Evolutionary conservation across 1,284 basidiomycete genomes (phyloP).

Genomic region (Moesziomyces parantarcticus): DNA sequence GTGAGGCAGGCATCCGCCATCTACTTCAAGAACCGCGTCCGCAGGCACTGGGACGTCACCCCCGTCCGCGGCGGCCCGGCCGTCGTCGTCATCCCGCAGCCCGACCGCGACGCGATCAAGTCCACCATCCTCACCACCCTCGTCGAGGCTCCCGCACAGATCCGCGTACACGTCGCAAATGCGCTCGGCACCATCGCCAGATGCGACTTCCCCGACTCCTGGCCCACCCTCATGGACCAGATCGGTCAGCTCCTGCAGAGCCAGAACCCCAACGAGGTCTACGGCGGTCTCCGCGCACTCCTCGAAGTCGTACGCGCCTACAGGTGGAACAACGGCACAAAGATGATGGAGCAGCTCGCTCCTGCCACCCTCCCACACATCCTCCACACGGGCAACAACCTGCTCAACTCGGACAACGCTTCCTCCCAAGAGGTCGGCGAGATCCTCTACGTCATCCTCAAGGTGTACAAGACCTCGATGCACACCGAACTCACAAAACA

Average conservation of each 20-base stretch:
- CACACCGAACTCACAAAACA: slow-evolving; percentile 57
- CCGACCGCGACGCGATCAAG: slow-evolving; percentile 55
- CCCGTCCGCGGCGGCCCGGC: slow-evolving; percentile 20
- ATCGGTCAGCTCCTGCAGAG: slow-evolving; percentile 56
- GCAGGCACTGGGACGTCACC: slow-evolving; percentile 57
- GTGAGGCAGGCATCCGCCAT: slow-evolving; percentile 64
- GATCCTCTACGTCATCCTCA: slow-evolving; percentile 63
- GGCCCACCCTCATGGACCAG: slow-evolving; percentile 62
- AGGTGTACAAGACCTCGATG: slow-evolving; percentile 66
- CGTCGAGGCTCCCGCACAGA: slow-evolving; percentile 45
- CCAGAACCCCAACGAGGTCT: slow-evolving; percentile 47
- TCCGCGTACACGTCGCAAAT: slow-evolving; percentile 58
- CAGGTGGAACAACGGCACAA: slow-evolving; percentile 58
- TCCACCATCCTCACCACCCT: slow-evolving; percentile 53
- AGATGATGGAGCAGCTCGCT: slow-evolving; percentile 60
- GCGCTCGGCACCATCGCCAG: slow-evolving; percentile 56
- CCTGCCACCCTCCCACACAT: slow-evolving; percentile 59
- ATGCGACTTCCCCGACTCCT: slow-evolving; percentile 60
- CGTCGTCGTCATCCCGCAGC: slow-evolving; percentile 36
- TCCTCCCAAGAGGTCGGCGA: slow-evolving; percentile 57
- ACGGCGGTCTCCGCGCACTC: slow-evolving; percentile 61
- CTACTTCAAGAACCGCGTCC: slow-evolving; percentile 66
- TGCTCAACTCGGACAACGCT: slow-evolving; percentile 56
- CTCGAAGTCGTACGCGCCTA: slow-evolving; percentile 63
- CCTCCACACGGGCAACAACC: slow-evolving; percentile 47